Evolutionary conservation across 768 basidiomycete species (phyloP), one percentile per base, ranked within the genome.

Genomic region (Suillus sp.): DNA sequence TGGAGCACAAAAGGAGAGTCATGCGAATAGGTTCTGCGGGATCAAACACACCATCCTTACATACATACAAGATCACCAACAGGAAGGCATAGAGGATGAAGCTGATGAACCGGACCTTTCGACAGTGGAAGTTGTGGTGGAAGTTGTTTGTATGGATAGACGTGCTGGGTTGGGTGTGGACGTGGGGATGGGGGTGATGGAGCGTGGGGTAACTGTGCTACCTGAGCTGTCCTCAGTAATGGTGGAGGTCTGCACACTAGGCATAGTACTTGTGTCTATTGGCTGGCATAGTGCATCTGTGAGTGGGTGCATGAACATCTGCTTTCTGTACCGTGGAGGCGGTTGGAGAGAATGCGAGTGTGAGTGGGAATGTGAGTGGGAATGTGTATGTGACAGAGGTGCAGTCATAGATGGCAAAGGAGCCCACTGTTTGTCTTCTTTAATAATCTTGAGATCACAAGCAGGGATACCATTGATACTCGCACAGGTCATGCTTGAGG

Each of bases 61-160:
- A n/a, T n/a, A n/a, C n/a, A n/a, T n/a, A 14, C 1, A 9, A 13
- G 7, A 32, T 8, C 86, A 86, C 59, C 85, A 77, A 60, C 79
- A 80, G 11, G 72, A 73, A 25, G 55, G 55, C 45, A 71, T 61
- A 20, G 70, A 72, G n/a, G 60, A 43, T 32, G 64, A 72, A 11
- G 45, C 45, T 45, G 45, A 45, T 5, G 42, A 58, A 35, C 57
- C 65, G 18, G 61, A 68, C 6, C 75, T 75, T 13, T 82, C 82
- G 14, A 65, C 73, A 2, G 55, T 18, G 8, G 55, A 56, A 6
- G 35, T 20, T 4, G 37, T 56, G 5, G 55, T 56, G 25, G 55
- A 56, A 10, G 4, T 56, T 10, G 55, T 56, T 10, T 38, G 37
- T 8, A 56, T 37, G 1, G 55, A 56, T 25, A 56, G 55, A 38